These are phyloP conservation scores for Arthrobotrys pseudoclavata DNA, from an alignment of 2,329 filamentous ascomycete genomes.

Conservation along the genomic window DNA sequence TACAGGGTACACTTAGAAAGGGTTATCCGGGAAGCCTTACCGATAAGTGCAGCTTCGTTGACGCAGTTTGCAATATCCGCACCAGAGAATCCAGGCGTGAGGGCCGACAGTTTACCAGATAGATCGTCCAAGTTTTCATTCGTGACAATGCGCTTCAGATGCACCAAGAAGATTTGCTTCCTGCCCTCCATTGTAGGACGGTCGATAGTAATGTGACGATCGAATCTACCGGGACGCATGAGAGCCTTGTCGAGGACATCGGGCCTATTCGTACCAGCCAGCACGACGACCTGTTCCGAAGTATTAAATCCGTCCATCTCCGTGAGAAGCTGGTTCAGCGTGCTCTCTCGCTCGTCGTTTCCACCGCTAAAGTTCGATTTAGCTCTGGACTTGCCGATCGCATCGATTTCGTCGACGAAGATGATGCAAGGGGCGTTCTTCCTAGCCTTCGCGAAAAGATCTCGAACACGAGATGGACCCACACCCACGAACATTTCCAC, in stretches of 20 bases:
- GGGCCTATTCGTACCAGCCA: constrained; percentile 95
- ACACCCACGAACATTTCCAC: constrained; percentile 99
- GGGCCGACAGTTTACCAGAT: constrained; percentile 86
- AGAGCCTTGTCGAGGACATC: constrained; percentile 95
- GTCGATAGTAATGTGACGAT: constrained; percentile 95
- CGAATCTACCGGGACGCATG: constrained; percentile 96
- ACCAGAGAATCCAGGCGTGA: constrained; percentile 96
- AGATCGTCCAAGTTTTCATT: constrained; percentile 89
- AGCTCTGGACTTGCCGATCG: constrained; percentile 89
- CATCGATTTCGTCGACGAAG: constrained; percentile 99
- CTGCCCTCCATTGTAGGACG: constrained; percentile 95
- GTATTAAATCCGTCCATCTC: constrained; percentile 83
- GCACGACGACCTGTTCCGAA: constrained; percentile 78
- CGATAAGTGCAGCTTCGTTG: constrained; percentile 96
- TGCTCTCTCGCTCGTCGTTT: constrained; percentile 96
- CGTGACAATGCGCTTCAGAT: constrained; percentile 94
- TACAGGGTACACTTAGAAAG: background rate
- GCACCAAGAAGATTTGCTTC: constrained; percentile 95
- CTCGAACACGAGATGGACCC: constrained; percentile 92
- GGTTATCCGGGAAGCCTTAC: constrained; percentile 71
- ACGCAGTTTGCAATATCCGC: constrained; percentile 99
- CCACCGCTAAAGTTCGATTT: constrained; percentile 88
- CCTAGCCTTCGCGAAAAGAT: constrained; percentile 91
- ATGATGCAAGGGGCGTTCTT: constrained; percentile 99
- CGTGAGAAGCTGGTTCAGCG: constrained; percentile 96